Evolutionary conservation across 1,284 basidiomycete species (phyloP), one percentile per base, ranked within the genome.

Genomic region (Phlebopus sp.): DNA sequence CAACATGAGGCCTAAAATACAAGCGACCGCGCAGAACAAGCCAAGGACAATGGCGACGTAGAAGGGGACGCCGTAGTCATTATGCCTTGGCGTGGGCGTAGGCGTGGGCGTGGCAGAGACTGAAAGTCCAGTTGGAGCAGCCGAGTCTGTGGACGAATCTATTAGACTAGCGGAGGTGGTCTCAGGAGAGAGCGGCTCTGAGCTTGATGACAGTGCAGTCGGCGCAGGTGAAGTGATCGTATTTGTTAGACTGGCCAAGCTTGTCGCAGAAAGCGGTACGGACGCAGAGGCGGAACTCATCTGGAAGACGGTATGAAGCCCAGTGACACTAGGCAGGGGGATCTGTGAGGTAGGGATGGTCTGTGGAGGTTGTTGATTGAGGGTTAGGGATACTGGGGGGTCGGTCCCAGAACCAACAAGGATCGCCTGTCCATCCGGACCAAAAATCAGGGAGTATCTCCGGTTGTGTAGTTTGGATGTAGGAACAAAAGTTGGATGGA

Each of bases 1-100:
- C 10, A 56, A 64, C 13, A 67, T 40, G 25, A 67, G 50, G 11
- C 62, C 66, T 1, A 63, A 21, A 11, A 68, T 21, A 35, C 64
- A 68, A 23, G 62, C 62, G 14, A 64, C 14, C 15, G 63, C 52
- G 7, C 59, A 62, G 45, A 68, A 49, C 0, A 62, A 54, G 19
- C 60, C 64, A 2, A 64, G 59, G 11, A 68, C 59, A 9, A 68
- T 51, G n/a, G 64, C 62, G 2, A 68, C 31, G 42, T 68, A 68
- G 37, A 68, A 68, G 7, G 66, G 59, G 13, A 60, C 62, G 2
- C 63, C 63, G 7, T 60, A 46, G 2, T 59, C 61, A n/a, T 58
- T 61, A 37, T 53, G 55, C 18, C n/a, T 46, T 1, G 57, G 47
- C 19, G 45, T 19, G 4, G 59, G 48, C 5, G 41, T 57, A 11